Conservation (phyloP, 495 filamentous ascomycete genomes). For the Hypoxylon crocopeplum region DNA sequence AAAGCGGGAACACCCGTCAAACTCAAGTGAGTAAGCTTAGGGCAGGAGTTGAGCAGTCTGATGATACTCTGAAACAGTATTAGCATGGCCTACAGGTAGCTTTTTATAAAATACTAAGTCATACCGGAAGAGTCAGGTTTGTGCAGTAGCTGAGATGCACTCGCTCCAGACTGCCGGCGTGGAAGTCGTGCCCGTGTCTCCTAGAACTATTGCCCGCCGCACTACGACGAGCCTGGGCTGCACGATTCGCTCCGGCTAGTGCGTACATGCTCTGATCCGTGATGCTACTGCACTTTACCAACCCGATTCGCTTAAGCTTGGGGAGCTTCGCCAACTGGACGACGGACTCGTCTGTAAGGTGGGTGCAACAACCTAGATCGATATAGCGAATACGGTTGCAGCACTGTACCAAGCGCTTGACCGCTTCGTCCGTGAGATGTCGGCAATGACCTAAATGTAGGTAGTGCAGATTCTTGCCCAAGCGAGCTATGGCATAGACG, state of each 20-base stretch:
- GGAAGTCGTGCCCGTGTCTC: constrained; percentile 48
- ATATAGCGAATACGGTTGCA: constrained; percentile 98
- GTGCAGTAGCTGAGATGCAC: constrained; percentile 98
- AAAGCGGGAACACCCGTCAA: constrained; percentile 93
- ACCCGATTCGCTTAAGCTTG: constrained; percentile 89
- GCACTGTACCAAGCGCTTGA: constrained; percentile 77
- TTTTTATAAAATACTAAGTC: constrained; percentile 24
- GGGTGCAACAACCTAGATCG: constrained; percentile 92
- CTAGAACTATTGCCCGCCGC: constrained; percentile 41
- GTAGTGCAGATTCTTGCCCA: constrained; percentile 96
- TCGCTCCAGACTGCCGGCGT: constrained; percentile 74
- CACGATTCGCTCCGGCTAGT: constrained; percentile 68
- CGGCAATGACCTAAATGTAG: constrained; percentile 94
- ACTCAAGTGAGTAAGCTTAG: constrained; percentile 91
- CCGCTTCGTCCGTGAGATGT: constrained; percentile 85
- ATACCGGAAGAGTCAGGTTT: constrained; percentile 77
- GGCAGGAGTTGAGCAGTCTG: constrained; percentile 86
- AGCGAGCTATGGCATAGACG: constrained; percentile 82
- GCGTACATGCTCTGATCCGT: constrained; percentile 88
- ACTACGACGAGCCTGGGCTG: constrained; percentile 57
- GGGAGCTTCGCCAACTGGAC: constrained; percentile 83
- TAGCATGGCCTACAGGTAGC: constrained; percentile 24
- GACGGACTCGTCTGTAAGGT: constrained; percentile 88
- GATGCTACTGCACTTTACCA: constrained; percentile 92
- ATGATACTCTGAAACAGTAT: constrained; percentile 76